Conservation (phyloP, 306 rosid genomes). For the Prunus mume region DNA sequence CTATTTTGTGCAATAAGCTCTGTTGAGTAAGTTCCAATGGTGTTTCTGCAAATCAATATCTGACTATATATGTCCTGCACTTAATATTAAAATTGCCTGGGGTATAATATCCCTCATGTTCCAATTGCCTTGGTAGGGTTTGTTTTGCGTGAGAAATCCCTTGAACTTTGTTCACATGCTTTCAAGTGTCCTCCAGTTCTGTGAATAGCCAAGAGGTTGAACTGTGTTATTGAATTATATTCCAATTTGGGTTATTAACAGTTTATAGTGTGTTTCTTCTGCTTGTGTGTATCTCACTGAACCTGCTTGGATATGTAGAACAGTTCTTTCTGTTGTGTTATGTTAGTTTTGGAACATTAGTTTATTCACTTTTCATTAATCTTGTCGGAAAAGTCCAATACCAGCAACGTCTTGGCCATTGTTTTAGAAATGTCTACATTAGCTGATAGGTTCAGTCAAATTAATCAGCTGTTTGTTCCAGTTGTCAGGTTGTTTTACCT, state of each 20-base stretch:
- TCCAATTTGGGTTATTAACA: background rate
- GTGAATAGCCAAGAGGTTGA: background rate
- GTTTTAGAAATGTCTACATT: background rate
- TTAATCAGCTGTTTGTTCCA: conserved; percentile 7
- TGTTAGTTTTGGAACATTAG: background rate
- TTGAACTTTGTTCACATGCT: background rate
- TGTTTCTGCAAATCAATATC: background rate
- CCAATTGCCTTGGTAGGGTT: background rate
- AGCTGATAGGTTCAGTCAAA: background rate
- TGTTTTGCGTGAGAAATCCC: background rate
- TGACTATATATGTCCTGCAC: background rate
- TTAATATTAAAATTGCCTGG: background rate
- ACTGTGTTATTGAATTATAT: background rate
- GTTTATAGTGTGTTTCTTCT: background rate
- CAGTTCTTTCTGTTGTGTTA: background rate
- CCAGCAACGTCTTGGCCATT: background rate
- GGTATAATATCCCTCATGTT: background rate
- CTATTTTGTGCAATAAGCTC: background rate
- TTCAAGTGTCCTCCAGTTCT: background rate
- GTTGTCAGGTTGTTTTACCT: background rate
- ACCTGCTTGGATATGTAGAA: background rate
- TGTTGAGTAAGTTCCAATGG: background rate
- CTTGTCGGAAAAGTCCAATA: background rate
- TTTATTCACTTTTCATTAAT: background rate
- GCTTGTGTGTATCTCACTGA: background rate